Conservation (phyloP, 1,284 basidiomycete genomes). For the Microbotryomycetes sp. region DNA sequence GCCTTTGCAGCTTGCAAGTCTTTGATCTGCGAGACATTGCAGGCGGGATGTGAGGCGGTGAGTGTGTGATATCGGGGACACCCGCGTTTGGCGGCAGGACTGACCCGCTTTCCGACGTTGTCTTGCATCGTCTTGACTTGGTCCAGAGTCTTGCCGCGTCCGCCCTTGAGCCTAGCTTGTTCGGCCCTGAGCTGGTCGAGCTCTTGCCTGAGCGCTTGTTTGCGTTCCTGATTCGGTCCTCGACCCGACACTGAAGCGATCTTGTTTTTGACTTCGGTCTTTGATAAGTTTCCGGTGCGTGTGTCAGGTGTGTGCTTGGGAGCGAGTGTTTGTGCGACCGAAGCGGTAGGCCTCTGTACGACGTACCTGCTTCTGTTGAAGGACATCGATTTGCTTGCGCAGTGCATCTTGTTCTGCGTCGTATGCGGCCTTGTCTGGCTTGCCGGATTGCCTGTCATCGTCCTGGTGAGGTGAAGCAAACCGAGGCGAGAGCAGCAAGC, state of each 20-base stretch:
- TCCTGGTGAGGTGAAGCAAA: constrained; percentile 1
- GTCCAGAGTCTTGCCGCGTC: constrained; percentile 68
- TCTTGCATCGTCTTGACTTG: constrained; percentile 80
- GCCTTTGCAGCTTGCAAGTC: constrained; percentile 74
- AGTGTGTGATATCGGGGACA: too few species aligned
- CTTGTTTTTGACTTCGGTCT: constrained; percentile 74
- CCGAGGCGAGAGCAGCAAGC: neutral
- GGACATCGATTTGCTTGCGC: constrained; percentile 70
- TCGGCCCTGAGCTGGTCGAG: constrained; percentile 69
- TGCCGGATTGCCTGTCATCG: constrained; percentile 1
- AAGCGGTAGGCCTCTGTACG: neutral
- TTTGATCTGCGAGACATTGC: constrained; percentile 58
- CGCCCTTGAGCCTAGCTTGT: constrained; percentile 72
- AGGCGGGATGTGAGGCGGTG: too few species aligned
- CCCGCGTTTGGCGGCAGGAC: too few species aligned
- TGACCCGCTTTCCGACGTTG: constrained; percentile 70
- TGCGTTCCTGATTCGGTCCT: constrained; percentile 61
- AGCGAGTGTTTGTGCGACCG: neutral
- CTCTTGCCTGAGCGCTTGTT: constrained; percentile 63
- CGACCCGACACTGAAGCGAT: constrained; percentile 52
- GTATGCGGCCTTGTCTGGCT: constrained; percentile 25
- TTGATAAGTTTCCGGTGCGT: too few species aligned
- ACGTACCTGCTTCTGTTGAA: constrained; percentile 72
- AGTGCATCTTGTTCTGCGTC: constrained; percentile 67
- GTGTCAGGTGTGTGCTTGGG: neutral